phyloP scores from a whole-genome alignment of 441 rosid species.

The Aleurites moluccanus region DNA sequence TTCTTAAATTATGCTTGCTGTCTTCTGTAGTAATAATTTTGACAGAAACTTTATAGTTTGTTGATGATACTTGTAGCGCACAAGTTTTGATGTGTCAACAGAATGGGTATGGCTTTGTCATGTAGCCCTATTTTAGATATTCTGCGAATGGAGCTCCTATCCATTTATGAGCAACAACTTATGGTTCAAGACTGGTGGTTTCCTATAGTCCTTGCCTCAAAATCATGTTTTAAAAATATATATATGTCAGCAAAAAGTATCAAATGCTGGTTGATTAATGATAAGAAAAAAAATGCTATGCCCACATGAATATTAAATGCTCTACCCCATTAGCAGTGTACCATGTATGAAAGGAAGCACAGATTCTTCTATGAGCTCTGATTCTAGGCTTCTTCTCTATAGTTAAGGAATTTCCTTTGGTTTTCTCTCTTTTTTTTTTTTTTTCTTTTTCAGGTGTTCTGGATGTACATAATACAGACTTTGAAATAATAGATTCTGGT shows the following conservation, averaged over 20 bases:
- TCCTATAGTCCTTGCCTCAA: background rate
- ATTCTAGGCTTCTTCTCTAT: background rate
- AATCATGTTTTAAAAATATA: background rate
- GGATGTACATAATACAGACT: constrained; percentile 7
- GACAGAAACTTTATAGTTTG: background rate
- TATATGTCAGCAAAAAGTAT: background rate
- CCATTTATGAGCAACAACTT: background rate
- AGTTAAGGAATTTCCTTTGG: background rate
- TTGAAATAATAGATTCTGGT: background rate
- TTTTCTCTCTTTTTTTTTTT: too few species aligned
- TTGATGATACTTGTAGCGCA: background rate
- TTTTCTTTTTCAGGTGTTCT: constrained; percentile 14
- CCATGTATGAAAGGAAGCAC: too few species aligned
- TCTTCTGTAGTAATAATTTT: background rate
- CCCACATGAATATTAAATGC: background rate
- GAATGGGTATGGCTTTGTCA: background rate
- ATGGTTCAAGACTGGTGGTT: background rate
- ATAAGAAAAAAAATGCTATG: background rate
- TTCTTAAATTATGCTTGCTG: too few species aligned
- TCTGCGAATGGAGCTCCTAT: background rate
- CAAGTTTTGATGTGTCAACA: background rate
- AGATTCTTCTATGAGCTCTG: background rate
- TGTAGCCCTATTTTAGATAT: background rate
- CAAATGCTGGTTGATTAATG: background rate
- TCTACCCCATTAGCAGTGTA: background rate